These are phyloP conservation scores for Paraphoma sp. DNA, from an alignment of 2,329 filamentous ascomycete species.

Conservation along the genomic window DNA sequence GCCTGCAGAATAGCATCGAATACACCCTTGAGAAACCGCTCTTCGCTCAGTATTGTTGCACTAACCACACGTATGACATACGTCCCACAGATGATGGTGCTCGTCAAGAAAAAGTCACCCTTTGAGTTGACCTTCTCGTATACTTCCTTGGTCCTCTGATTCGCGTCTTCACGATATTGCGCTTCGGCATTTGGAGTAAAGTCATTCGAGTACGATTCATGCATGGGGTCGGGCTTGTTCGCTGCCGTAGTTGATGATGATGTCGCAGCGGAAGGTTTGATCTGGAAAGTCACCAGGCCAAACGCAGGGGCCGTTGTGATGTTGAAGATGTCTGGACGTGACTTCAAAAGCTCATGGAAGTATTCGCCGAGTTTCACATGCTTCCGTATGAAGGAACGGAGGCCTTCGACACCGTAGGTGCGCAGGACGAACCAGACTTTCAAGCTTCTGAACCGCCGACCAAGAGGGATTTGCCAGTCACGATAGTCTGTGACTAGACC, in stretches of 20 bases:
- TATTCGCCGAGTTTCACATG: constrained; percentile 73
- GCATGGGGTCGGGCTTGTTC: constrained; percentile 30
- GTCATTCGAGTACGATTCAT: constrained; percentile 42
- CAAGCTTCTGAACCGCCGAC: constrained; percentile 82
- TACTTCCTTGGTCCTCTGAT: constrained; percentile 73
- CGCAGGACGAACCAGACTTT: constrained; percentile 97
- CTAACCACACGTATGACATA: constrained; percentile 85
- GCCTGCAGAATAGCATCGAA: constrained; percentile 75
- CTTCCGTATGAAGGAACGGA: constrained; percentile 75
- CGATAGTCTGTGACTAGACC: constrained; percentile 93
- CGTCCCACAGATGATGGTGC: constrained; percentile 72
- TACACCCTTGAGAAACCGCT: constrained; percentile 73
- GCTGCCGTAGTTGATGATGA: constrained; percentile 16
- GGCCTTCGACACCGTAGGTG: constrained; percentile 77
- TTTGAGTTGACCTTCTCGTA: constrained; percentile 76
- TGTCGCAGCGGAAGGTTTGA: constrained; percentile 47
- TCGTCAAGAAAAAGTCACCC: constrained; percentile 84
- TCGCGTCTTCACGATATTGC: constrained; percentile 62
- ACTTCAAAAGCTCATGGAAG: constrained; percentile 68
- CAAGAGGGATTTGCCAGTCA: constrained; percentile 96
- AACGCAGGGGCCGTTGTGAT: constrained; percentile 78
- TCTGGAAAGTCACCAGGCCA: constrained; percentile 78
- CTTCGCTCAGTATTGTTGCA: constrained; percentile 71
- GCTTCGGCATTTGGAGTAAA: constrained; percentile 45
- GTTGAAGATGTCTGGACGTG: constrained; percentile 73